Evolutionary conservation across 345 rosid species (phyloP).

Genomic region (Ceriops tagal): DNA sequence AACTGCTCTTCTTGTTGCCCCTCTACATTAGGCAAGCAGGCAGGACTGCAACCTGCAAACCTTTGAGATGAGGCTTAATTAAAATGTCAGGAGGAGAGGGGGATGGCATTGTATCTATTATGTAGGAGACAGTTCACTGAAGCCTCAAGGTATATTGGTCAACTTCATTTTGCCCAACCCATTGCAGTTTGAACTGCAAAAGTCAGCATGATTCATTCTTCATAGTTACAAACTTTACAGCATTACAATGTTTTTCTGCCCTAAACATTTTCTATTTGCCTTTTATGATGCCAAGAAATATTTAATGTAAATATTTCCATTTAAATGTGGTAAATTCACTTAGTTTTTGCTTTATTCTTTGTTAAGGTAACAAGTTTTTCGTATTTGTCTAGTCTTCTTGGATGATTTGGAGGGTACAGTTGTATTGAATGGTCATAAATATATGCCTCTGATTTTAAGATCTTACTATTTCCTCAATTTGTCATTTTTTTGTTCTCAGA

Average conservation of each 20-base stretch:
- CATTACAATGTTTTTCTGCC: background rate
- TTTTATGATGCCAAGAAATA: background rate
- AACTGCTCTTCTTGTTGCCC: too few relatives aligned
- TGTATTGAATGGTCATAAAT: background rate
- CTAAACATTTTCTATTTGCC: background rate
- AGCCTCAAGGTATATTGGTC: too few relatives aligned
- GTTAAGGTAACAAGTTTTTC: background rate
- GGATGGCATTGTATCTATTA: too few relatives aligned
- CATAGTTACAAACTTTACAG: background rate
- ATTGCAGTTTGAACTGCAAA: background rate
- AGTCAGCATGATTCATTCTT: background rate
- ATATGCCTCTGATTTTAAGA: background rate
- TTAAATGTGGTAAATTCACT: background rate
- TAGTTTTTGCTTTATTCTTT: background rate
- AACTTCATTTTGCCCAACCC: background rate
- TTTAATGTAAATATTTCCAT: background rate
- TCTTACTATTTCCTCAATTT: slow-evolving; percentile 12
- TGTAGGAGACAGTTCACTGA: too few relatives aligned
- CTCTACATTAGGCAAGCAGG: too few relatives aligned
- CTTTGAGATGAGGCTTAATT: too few relatives aligned
- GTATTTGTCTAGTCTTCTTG: background rate
- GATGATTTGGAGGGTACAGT: background rate
- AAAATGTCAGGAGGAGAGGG: too few relatives aligned
- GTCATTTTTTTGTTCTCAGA: slow-evolving; percentile 28
- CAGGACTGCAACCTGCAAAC: too few relatives aligned